Evolutionary conservation across 2,329 filamentous ascomycete genomes (phyloP).

Genomic region (Rhinocladiella similis): DNA sequence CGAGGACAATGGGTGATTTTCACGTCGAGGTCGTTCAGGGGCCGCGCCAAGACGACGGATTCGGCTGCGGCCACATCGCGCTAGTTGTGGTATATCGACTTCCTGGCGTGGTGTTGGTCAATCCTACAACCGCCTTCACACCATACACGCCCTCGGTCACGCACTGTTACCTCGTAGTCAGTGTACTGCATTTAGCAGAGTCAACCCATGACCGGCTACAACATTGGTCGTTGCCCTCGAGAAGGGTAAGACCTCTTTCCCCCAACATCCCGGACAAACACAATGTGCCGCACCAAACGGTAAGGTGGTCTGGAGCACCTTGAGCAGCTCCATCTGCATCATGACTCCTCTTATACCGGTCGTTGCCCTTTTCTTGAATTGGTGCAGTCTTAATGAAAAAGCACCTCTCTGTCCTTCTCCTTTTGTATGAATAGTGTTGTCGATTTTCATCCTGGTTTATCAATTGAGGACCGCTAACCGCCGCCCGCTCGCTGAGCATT

Average conservation of each 20-base stretch:
- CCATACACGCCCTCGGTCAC: constrained; percentile 19
- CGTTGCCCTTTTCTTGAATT: constrained; percentile 4
- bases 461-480: constrained; percentile 2
- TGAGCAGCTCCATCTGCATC: background rate
- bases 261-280: constrained; percentile 14
- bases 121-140: constrained; percentile 24
- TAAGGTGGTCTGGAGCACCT: constrained; percentile 11
- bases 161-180: constrained; percentile 3
- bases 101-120: constrained; percentile 24
- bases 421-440: constrained; percentile 2
- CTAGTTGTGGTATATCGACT: constrained; percentile 10
- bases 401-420: constrained; percentile 10
- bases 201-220: constrained; percentile 19
- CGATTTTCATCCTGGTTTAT: background rate
- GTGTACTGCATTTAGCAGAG: constrained; percentile 1
- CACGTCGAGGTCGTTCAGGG: constrained; percentile 12
- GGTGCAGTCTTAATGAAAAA: constrained; percentile 5
- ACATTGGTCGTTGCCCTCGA: constrained; percentile 16
- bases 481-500: background rate
- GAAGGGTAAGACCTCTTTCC: constrained; percentile 8
- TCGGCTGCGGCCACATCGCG: constrained; percentile 3
- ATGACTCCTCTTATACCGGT: constrained; percentile 17
- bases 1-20: constrained; percentile 2
- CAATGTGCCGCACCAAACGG: constrained; percentile 6
- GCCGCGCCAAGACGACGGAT: constrained; percentile 16